Conservation (phyloP, 2,329 filamentous ascomycete species). For the Penicillium glabrum region DNA sequence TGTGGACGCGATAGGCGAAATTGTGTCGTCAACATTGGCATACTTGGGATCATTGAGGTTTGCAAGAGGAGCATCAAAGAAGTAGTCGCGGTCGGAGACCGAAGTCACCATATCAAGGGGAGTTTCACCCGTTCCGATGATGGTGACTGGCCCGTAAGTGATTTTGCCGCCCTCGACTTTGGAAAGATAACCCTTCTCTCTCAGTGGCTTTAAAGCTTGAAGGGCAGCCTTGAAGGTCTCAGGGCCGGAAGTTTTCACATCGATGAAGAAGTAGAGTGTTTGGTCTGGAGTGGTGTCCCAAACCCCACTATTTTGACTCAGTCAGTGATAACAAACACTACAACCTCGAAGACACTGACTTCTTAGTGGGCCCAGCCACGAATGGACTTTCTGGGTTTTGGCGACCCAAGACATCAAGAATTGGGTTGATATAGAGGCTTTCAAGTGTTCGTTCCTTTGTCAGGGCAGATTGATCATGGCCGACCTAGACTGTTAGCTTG, state of each 20-base stretch:
- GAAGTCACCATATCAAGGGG: conserved; percentile 50
- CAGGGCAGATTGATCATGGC: conserved; percentile 56
- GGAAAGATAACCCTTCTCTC: conserved; percentile 54
- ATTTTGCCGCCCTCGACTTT: conserved; percentile 50
- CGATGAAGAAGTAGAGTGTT: conserved; percentile 65
- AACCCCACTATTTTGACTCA: conserved; percentile 47
- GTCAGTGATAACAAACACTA: background rate
- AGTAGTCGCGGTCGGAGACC: conserved; percentile 53
- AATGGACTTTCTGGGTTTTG: conserved; percentile 58
- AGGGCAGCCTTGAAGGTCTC: conserved; percentile 59
- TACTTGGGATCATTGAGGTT: conserved; percentile 42
- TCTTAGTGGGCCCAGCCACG: conserved; percentile 48
- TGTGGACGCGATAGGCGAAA: conserved; percentile 57
- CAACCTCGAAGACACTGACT: conserved; percentile 33
- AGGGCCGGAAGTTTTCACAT: conserved; percentile 60
- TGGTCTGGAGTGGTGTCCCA: conserved; percentile 58
- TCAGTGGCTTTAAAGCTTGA: conserved; percentile 57
- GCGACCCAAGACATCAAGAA: conserved; percentile 55
- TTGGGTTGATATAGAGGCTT: conserved; percentile 60
- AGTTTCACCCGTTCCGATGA: conserved; percentile 63
- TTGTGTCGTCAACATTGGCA: conserved; percentile 46
- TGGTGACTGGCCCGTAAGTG: conserved; percentile 55
- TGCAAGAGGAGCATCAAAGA: conserved; percentile 60
- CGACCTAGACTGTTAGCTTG: conserved; percentile 44
- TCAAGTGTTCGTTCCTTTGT: conserved; percentile 55